Evolutionary conservation across 2,329 filamentous ascomycete species (phyloP).

Genomic region (Colletotrichum melonis): DNA sequence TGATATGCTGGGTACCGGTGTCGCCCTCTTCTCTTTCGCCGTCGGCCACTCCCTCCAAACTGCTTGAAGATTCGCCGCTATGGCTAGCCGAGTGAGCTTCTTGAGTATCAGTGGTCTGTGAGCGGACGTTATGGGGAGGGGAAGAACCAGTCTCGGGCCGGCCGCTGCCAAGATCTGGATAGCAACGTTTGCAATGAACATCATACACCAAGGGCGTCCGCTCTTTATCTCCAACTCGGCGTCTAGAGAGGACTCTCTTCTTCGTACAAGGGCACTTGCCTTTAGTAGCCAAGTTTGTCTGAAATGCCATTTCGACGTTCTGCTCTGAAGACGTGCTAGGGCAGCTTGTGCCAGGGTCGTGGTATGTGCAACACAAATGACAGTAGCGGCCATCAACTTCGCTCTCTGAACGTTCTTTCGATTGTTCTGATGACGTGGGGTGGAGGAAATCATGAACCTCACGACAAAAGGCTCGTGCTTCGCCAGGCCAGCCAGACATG

Average conservation of each 20-base stretch:
- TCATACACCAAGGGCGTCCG: not conserved
- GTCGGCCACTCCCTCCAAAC: not conserved
- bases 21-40: not conserved
- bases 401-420: not conserved
- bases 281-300: not conserved
- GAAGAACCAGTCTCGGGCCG: too few species aligned
- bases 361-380: not conserved
- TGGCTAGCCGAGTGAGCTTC: not conserved
- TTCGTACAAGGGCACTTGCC: too few species aligned
- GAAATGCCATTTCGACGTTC: not conserved
- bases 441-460: not conserved
- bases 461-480: not conserved
- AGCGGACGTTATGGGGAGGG: accelerated
- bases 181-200: not conserved
- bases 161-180: not conserved
- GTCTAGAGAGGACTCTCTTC: too few species aligned
- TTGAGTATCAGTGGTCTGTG: not conserved
- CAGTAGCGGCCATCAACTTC: not conserved
- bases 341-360: not conserved
- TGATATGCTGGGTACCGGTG: not conserved
- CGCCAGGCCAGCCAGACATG: not conserved
- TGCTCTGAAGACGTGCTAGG: accelerated
- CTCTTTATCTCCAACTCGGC: not conserved
- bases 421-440: not conserved
- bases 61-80: not conserved